Conservation (phyloP, 106 monocot species). For the Alisma plantagoaquatica region DNA sequence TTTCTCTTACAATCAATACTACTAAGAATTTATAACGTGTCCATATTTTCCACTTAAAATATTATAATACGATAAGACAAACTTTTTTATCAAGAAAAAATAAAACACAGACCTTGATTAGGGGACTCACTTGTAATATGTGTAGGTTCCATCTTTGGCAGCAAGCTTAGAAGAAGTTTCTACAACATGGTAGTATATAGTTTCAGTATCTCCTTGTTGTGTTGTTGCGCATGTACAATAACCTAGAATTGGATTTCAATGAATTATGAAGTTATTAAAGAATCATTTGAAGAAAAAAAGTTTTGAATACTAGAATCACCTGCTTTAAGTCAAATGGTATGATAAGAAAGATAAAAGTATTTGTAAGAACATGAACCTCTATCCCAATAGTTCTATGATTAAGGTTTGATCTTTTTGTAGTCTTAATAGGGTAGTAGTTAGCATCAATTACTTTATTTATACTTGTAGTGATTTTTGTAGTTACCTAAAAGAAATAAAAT, state of each 20-base stretch:
- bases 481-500: conserved; percentile 55
- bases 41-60: too few species aligned
- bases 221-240: conserved; percentile 52
- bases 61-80: too few species aligned
- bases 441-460: conserved; percentile 97
- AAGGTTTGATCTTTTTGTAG: conserved; percentile 72
- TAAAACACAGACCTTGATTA: conserved; percentile 98
- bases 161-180: conserved; percentile 72
- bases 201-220: conserved; percentile 95
- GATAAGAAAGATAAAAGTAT: conserved; percentile 88
- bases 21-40: too few species aligned
- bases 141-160: conserved; percentile 77
- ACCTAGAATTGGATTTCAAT: not conserved
- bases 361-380: conserved; percentile 90
- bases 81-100: too few species aligned
- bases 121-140: conserved; percentile 78
- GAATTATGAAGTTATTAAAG: not conserved
- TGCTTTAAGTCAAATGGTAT: conserved; percentile 93
- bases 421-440: conserved; percentile 90
- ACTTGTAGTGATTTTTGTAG: conserved; percentile 56
- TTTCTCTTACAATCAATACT: too few species aligned
- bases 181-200: conserved; percentile 81
- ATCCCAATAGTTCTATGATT: conserved; percentile 89
- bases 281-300: not conserved
- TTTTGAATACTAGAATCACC: conserved; percentile 34